These are phyloP conservation scores for Aphanomyces cochlioides DNA, from an alignment of 352 stramenopile species.

Conservation along the genomic window DNA sequence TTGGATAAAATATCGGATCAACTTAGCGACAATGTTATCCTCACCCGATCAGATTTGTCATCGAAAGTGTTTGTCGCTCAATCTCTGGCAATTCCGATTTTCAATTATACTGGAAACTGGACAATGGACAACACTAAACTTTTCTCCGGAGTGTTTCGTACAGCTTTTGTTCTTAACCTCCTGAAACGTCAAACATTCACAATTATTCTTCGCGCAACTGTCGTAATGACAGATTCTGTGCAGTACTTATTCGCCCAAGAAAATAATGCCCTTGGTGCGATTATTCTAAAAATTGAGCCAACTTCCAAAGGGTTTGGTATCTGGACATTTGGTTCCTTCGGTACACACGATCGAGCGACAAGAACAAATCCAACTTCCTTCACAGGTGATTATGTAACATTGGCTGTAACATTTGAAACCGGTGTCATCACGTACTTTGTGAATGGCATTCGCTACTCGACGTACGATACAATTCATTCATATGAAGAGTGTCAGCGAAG, in stretches of 20 bases:
- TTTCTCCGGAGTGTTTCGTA: slow-evolving; percentile 5
- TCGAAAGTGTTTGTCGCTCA: too few species aligned
- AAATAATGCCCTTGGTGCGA: background rate
- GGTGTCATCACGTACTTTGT: slow-evolving; percentile 25
- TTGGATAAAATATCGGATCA: too few species aligned
- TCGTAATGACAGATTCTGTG: background rate
- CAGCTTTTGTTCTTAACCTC: background rate
- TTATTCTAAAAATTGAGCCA: slow-evolving; percentile 12
- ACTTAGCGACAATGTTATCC: background rate
- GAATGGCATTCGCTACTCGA: slow-evolving; percentile 10
- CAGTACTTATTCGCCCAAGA: slow-evolving; percentile 28
- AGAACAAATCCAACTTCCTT: slow-evolving; percentile 14
- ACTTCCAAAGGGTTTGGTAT: background rate
- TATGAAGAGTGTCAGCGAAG: slow-evolving; percentile 1
- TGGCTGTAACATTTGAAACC: slow-evolving; percentile 19
- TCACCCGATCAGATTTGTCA: background rate
- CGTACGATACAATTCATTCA: slow-evolving; percentile 2
- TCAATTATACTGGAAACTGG: slow-evolving; percentile 17
- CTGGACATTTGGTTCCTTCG: slow-evolving; percentile 16
- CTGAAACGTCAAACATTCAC: slow-evolving; percentile 11
- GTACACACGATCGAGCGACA: background rate
- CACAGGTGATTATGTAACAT: background rate
- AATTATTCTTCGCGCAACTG: slow-evolving; percentile 1
- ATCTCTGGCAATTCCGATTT: background rate
- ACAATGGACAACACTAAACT: background rate